Base-by-base conservation (phyloP, 306 rosid species). In the Pachyrhizus erosus region DNA sequence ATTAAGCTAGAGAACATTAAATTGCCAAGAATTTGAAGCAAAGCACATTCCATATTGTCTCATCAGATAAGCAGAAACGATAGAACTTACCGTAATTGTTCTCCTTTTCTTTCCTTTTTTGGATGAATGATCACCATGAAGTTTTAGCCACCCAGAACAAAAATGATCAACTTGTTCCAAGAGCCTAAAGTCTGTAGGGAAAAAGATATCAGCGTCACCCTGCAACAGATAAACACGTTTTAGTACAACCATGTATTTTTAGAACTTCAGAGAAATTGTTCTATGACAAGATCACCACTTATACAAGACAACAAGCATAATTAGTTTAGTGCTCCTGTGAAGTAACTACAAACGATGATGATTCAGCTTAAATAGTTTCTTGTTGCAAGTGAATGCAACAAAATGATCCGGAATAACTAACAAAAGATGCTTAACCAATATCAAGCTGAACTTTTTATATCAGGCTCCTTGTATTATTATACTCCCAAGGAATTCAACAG, bases 151-250 rank as follows among this genome's bases (percentile, higher is more conserved):
- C 70, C 99, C 97, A 43, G 99, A 93, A 85, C 98, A 91, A 83
- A 87, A 91, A 91, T 95, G 98, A 60, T 95, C 99, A 9, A 95
- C 89, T 58, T 58, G 91, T 81, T 95, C 99, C 87, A 95, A 87
- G 82, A 95, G 87, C 90, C 90, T 78, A 78, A 95, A 95, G 90
- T 91, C 99, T 2, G 99, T 95, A 45, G 99, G 98, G 82, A 95
- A 93, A 78, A 95, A 95, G 61, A 95, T 91, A 85, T 95, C 99
- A 42, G 97, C 98, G 49, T 95, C 98, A 77, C 98, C 98, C 98
- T 95, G 92, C 76, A 43, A 85, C 62, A 70, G 48, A 72, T 64
- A 81, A 75, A 69, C 48, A 82, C 27, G 27, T 45, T 74, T 76
- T 12, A 78, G 69, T 73, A 52, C 49, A 42, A 31, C 5, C 24